Conservation (phyloP, 2,329 filamentous ascomycete genomes). For the Alternaria hordeiaustralica region DNA sequence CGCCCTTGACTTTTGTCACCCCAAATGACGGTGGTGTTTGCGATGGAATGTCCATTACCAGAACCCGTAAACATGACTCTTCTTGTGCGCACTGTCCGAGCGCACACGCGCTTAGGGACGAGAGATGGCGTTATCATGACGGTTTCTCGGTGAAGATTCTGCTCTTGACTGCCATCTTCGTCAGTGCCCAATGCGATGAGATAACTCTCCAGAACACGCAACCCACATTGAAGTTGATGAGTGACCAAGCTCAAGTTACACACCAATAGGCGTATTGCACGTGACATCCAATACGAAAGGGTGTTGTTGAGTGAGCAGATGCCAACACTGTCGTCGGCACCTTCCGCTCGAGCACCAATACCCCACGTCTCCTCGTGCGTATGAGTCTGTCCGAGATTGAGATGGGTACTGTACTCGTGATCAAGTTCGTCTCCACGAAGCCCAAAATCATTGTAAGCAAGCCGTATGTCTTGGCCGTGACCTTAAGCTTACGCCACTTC, state of each 20-base stretch:
- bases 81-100: background rate
- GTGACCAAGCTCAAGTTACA: background rate
- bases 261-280: background rate
- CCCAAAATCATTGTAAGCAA: conserved; percentile 6
- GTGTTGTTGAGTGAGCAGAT: background rate
- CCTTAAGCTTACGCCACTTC: conserved; percentile 1
- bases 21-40: background rate
- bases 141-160: background rate
- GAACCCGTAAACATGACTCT: background rate
- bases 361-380: background rate
- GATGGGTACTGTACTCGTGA: background rate
- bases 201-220: background rate
- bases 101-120: background rate
- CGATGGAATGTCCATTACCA: background rate
- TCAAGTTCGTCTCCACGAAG: background rate
- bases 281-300: background rate
- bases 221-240: background rate
- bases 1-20: background rate
- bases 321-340: background rate
- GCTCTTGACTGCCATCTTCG: background rate
- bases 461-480: conserved; percentile 14
- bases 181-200: background rate
- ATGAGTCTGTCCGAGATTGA: background rate
- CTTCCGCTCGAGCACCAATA: background rate
- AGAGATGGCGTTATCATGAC: background rate